These are phyloP conservation scores for Ustilago esculenta DNA, from an alignment of 1,284 basidiomycete genomes.

Conservation along the genomic window DNA sequence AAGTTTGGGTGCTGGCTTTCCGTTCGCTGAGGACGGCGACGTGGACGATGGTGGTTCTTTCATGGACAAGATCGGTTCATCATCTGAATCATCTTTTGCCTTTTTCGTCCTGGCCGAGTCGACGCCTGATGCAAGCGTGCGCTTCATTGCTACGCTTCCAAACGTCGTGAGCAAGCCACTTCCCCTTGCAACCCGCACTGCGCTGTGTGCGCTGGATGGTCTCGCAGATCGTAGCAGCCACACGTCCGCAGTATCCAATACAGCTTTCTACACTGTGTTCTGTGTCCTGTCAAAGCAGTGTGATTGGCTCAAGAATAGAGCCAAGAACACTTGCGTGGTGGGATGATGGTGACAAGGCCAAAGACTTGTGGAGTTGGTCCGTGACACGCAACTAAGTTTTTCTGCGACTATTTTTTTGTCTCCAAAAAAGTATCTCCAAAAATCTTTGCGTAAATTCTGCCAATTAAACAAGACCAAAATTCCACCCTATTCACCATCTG, in stretches of 20 bases:
- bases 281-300: too few relatives aligned
- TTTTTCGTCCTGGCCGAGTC: conserved; percentile 2
- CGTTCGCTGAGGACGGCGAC: neutral
- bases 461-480: neutral
- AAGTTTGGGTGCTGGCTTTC: conserved; percentile 17
- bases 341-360: neutral
- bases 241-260: conserved; percentile 16
- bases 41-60: conserved; percentile 2
- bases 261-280: too few relatives aligned
- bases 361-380: conserved; percentile 2
- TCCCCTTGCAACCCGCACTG: conserved; percentile 1
- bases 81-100: conserved; percentile 8
- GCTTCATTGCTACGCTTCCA: conserved; percentile 17
- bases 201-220: conserved; percentile 7
- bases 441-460: neutral
- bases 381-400: conserved; percentile 3
- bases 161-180: neutral
- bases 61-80: conserved; percentile 7
- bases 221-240: conserved; percentile 5
- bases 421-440: neutral
- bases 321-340: neutral
- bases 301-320: neutral
- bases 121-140: conserved; percentile 2
- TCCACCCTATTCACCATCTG: conserved; percentile 1
- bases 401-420: neutral